Evolutionary conservation across 306 rosid species (phyloP), one percentile per base, ranked within the genome.

Genomic region (Pyrus bretschneideri): DNA sequence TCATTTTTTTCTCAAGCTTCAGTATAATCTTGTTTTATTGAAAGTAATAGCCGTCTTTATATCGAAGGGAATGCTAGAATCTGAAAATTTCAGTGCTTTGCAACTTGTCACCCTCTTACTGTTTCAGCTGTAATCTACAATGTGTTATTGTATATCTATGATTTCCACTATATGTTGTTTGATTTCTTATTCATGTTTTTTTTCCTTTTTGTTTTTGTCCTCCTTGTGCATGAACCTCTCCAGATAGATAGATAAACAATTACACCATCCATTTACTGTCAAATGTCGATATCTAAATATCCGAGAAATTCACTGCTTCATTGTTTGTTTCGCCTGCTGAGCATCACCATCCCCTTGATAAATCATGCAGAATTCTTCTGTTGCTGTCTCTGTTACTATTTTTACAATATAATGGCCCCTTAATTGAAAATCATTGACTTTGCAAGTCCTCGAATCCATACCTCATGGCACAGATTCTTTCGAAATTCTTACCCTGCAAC

Each of bases 401-500:
- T 79, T 83, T 84, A 79, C 82, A 71, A 68, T 80, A 49, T 77
- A 76, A 74, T 84, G 83, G 82, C 76, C 89, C 90, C 80, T 84
- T 69, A 63, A 70, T 81, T 82, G 84, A 79, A 78, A 88, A 86
- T 65, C 88, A 69, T 80, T 88, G 89, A 73, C 80, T 66, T 88
- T 85, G 85, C 87, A 77, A 81, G 78, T 84, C 93, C 87, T 83
- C 80, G 84, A 81, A 73, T 85, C 89, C 89, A 79, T 82, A 81
- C 86, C 83, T 79, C 87, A 88, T 87, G 96, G 89, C 78, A 70
- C 88, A 61, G 75, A 76, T 80, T 90, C 92, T 59, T 63, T 86
- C 88, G 73, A 83, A 81, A 83, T 86, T 90, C 95, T 86, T 86
- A 38, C 86, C 88, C 87, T 88, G 77, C 87, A 83, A 85, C 88